Evolutionary conservation across 306 rosid genomes (phyloP), one percentile per base, ranked within the genome.

Genomic region (Astragalus glycyphyllos): DNA sequence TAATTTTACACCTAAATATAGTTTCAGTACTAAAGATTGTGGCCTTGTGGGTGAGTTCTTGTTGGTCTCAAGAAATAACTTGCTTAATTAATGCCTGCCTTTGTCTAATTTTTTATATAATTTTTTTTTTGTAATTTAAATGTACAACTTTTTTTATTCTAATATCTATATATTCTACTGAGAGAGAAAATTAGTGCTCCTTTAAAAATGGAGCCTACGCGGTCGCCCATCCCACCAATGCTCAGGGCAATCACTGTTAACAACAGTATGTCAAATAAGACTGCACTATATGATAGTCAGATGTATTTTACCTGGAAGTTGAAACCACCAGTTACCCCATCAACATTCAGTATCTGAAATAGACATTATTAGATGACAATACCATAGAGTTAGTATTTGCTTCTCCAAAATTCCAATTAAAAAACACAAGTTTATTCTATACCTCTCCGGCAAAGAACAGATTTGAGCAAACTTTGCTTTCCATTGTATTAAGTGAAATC

Each of bases 391-490:
- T 50, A 34, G 0, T 54, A 29, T 15, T 60, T 58, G 45, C 16
- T 62, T 59, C 60, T 54, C 42, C 16, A 14, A 42, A 63, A 65
- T 12, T 45, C 59, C 14, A 46, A 76, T 57, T 69, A 44, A 65
- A 31, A 56, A 40, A 50, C 50, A 31, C 5, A 58, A 34, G 41
- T 57, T 62, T 41, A 32, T 63, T 42, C 20, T 84, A 8, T 40
- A 92, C 97, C 98, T 93, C 98, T 63, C 98, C 98, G 0, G 97
- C 96, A 44, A 93, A 90, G 87, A 88, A 93, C 37, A 93, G 81
- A 47, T 41, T 77, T 5, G 90, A 40, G 54, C 82, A 81, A 61
- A 90, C 74, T 83, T 83, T 90, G 89, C 97, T 88, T 84, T 90
- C 93, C 98, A 93, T 90, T 48, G 96, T 85, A 49, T 83, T 85